Conservation (phyloP, 441 rosid species). For the Pelargonium cotyledonis region DNA sequence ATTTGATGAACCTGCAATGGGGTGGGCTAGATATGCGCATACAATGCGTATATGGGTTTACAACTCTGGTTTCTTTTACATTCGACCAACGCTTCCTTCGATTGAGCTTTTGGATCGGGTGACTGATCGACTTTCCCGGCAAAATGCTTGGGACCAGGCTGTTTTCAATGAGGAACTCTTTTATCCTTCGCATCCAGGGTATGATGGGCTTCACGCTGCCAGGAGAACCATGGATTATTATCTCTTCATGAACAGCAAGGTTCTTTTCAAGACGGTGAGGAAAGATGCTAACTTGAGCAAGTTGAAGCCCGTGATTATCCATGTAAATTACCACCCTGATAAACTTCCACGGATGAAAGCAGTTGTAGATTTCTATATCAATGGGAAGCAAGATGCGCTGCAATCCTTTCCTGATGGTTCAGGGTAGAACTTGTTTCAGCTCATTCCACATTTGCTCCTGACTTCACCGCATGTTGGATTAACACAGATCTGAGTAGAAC, state of each 20-base stretch:
- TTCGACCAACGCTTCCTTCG: background rate
- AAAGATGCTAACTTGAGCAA: background rate
- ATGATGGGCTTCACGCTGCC: background rate
- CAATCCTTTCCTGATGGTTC: background rate
- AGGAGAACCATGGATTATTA: background rate
- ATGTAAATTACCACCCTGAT: background rate
- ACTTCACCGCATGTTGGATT: no score
- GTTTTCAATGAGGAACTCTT: conserved; percentile 2
- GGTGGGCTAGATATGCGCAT: background rate
- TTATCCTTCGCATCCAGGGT: background rate
- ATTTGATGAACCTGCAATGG: background rate
- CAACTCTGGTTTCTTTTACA: conserved; percentile 2
- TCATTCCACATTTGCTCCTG: no score
- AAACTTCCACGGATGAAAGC: background rate
- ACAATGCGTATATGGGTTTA: conserved; percentile 3
- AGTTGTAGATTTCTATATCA: background rate
- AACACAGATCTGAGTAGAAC: no score
- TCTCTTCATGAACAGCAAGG: background rate
- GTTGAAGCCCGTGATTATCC: background rate
- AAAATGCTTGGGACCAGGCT: background rate
- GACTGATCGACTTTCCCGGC: background rate
- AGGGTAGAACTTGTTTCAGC: background rate
- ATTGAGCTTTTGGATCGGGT: background rate
- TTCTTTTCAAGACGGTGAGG: background rate
- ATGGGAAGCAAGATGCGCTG: background rate